Evolutionary conservation across 495 filamentous ascomycete species (phyloP).

Genomic region (Lasiosphaeria hispida): DNA sequence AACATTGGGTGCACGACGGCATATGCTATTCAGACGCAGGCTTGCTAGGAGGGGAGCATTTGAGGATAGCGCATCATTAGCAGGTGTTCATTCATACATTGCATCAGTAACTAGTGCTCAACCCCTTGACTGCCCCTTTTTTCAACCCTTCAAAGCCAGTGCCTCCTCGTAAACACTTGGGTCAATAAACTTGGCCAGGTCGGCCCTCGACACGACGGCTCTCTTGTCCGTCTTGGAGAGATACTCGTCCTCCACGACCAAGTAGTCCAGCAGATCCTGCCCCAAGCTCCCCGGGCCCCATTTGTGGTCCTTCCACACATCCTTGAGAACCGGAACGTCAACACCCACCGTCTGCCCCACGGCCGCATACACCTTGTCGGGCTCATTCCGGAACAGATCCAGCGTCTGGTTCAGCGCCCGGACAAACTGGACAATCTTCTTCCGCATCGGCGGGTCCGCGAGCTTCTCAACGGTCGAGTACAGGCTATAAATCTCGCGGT

Average conservation of each 20-base stretch:
- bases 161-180: slow-evolving; percentile 25
- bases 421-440: slow-evolving; percentile 42
- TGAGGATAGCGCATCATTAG: neutral
- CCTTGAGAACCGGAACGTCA: slow-evolving; percentile 31
- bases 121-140: neutral
- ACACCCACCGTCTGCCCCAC: slow-evolving; percentile 34
- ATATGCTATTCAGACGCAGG: slow-evolving; percentile 24
- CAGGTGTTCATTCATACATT: neutral
- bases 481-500: slow-evolving; percentile 46
- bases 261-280: slow-evolving; percentile 35
- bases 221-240: slow-evolving; percentile 33
- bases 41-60: slow-evolving; percentile 16
- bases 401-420: slow-evolving; percentile 36
- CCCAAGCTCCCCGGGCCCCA: slow-evolving; percentile 36
- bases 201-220: slow-evolving; percentile 24
- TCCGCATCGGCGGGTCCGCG: slow-evolving; percentile 29
- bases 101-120: neutral
- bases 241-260: slow-evolving; percentile 41
- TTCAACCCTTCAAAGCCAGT: neutral
- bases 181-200: slow-evolving; percentile 36
- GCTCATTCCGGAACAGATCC: slow-evolving; percentile 31
- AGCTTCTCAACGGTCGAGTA: slow-evolving; percentile 41
- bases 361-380: slow-evolving; percentile 31
- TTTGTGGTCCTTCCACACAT: slow-evolving; percentile 40
- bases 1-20: slow-evolving; percentile 34